Evolutionary conservation across 306 rosid genomes (phyloP).

Genomic region (Gastrolobium bilobum): DNA sequence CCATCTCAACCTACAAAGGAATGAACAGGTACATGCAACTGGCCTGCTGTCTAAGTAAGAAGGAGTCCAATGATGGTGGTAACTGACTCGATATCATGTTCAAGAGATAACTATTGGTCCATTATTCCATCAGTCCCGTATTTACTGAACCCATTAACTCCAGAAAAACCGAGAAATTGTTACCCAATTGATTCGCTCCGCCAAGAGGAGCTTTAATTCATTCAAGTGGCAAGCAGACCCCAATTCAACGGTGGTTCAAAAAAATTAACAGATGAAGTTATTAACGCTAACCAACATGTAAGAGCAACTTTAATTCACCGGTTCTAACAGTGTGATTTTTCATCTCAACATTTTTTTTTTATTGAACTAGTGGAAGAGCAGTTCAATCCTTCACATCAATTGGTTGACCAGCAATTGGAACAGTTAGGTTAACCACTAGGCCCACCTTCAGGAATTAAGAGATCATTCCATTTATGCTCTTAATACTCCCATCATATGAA

Average conservation of each 20-base stretch:
- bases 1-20: not conserved
- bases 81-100: constrained; percentile 5
- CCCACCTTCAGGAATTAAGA: too few species aligned
- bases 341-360: too few species aligned
- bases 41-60: not conserved
- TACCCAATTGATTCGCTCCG: not conserved
- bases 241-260: not conserved
- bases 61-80: not conserved
- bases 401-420: too few species aligned
- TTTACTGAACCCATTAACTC: constrained; percentile 3
- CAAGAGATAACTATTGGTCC: constrained; percentile 5
- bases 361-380: too few species aligned
- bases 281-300: not conserved
- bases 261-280: not conserved
- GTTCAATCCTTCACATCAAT: too few species aligned
- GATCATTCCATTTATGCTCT: too few species aligned
- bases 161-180: constrained; percentile 9
- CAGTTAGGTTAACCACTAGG: too few species aligned
- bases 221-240: not conserved
- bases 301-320: not conserved
- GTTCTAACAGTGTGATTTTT: too few species aligned
- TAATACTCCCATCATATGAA: too few species aligned
- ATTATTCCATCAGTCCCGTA: constrained; percentile 7
- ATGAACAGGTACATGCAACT: not conserved
- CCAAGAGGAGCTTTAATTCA: not conserved